phyloP scores from a whole-genome alignment of 1,284 basidiomycete genomes.

The Cerioporus squamosus region DNA sequence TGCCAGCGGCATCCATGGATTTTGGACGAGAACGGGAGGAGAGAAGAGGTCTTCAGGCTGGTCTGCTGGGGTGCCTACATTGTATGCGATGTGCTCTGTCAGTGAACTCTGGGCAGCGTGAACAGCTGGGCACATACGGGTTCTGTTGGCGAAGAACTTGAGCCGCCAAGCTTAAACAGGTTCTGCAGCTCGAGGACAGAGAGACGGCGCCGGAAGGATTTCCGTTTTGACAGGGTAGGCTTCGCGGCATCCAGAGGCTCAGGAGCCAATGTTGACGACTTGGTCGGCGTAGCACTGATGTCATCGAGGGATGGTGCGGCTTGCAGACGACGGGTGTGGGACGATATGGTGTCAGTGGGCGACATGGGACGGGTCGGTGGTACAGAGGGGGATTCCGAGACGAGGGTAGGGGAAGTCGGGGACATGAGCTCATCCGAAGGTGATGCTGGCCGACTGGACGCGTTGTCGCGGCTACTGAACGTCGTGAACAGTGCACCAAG shows the following conservation, averaged over 20 bases:
- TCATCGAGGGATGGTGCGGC: conserved; percentile 28
- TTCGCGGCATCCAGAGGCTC: not conserved
- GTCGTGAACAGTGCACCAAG: conserved; percentile 34
- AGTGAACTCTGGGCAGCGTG: not conserved
- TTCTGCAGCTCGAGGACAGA: conserved; percentile 37
- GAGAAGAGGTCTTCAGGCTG: conserved; percentile 14
- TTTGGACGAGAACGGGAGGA: conserved; percentile 6
- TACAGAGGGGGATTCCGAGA: not conserved
- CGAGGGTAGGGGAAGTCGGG: conserved; percentile 16
- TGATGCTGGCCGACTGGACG: conserved; percentile 15
- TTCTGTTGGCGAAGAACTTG: conserved; percentile 11
- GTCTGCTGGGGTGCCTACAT: conserved; percentile 10
- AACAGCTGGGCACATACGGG: conserved; percentile 1
- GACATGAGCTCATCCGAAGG: conserved; percentile 24
- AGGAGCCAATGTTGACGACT: conserved; percentile 5
- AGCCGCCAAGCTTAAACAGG: conserved; percentile 28
- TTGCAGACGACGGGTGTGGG: conserved; percentile 10
- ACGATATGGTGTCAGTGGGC: conserved; percentile 10
- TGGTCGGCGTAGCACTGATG: conserved; percentile 13
- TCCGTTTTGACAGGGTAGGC: conserved; percentile 29
- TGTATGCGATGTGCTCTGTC: not conserved
- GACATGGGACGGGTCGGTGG: conserved; percentile 16
- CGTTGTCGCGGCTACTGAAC: conserved; percentile 24
- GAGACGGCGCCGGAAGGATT: conserved; percentile 35
- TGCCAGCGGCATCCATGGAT: conserved; percentile 15